Evolutionary conservation across 176 grass and related monocot genomes (phyloP).

Genomic region (Guadua angustifolia): DNA sequence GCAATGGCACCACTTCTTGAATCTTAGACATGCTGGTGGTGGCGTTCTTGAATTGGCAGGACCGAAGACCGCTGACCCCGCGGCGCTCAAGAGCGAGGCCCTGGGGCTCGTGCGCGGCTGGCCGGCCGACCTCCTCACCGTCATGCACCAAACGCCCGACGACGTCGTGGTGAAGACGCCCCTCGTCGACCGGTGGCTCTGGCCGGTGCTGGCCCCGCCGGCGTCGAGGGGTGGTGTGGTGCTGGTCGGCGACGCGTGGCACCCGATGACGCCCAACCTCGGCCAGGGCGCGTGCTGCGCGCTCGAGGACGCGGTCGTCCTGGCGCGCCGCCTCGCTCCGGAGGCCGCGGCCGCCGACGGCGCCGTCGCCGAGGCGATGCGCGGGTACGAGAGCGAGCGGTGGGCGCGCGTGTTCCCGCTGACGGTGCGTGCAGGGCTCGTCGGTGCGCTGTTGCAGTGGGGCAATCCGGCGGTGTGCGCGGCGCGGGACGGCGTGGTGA

Average conservation of each 20-base stretch:
- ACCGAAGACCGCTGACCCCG: slow-evolving; percentile 50
- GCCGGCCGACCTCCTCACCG: slow-evolving; percentile 65
- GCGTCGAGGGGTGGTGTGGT: slow-evolving; percentile 61
- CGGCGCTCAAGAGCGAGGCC: slow-evolving; percentile 73
- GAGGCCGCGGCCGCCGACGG: not conserved
- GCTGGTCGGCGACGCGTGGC: slow-evolving; percentile 87
- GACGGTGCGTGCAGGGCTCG: slow-evolving; percentile 64
- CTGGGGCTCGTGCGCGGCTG: slow-evolving; percentile 67
- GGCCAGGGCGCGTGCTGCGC: slow-evolving; percentile 92
- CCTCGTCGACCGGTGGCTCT: slow-evolving; percentile 87
- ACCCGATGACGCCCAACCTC: slow-evolving; percentile 99
- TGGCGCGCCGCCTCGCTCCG: slow-evolving; percentile 61
- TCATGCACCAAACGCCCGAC: slow-evolving; percentile 71
- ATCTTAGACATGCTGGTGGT: not conserved
- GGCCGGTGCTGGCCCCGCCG: slow-evolving; percentile 64
- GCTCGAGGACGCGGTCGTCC: slow-evolving; percentile 85
- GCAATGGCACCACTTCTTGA: not conserved
- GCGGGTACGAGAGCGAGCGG: slow-evolving; percentile 64
- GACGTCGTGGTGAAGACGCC: slow-evolving; percentile 69
- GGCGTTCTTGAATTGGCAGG: slow-evolving; percentile 46
- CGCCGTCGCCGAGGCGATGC: slow-evolving; percentile 39
- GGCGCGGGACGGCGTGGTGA: slow-evolving; percentile 64
- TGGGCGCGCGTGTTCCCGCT: slow-evolving; percentile 81
- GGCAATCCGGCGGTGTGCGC: slow-evolving; percentile 78
- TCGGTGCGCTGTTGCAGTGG: slow-evolving; percentile 89